Base-by-base conservation (phyloP, 2,329 filamentous ascomycete genomes). In the Pezicula radicicola region DNA sequence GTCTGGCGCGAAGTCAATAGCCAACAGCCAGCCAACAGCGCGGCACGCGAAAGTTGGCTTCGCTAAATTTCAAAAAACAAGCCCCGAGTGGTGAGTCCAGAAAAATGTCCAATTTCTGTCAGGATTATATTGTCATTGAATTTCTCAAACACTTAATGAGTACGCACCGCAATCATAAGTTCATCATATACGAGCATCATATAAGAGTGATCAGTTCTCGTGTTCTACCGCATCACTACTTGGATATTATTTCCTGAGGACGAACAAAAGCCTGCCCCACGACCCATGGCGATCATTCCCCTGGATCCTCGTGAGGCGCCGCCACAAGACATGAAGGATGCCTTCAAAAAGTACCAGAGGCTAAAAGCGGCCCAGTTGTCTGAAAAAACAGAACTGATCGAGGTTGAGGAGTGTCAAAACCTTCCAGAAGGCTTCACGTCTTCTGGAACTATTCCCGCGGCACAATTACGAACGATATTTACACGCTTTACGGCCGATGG, bases 281-380 rank as follows among this genome's bases (percentile, higher is more conserved):
- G 19, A 16, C 19, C 7, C 10, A 10, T 28, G 9, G 27, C n/a
- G 25, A 45, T 45, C 19, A 27, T 16, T 21, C n/a, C 55, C 30
- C 74, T 92, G 3, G 88, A 96, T 69, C 86, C 91, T 27, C 83
- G 93, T 67, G 84, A 91, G 68, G 84, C 85, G 61, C 89, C 91
- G 2, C 89, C 91, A 3, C 81, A 85, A 12, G 69, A 75, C 46
- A 75, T 97, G 59, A 84, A 85, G 55, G 73, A 79, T 43, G 73
- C 84, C 49, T 97, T 91, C 81, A 96, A 96, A 68, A 73, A 72
- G 40, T 90, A 87, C 60, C 83, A 87, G 21, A 86, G 80, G 57
- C 75, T 82, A 36, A 78, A 84, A 0, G 69, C 77, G 3, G 62
- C 70, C 7, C 73, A 75, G 1, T 68, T 88, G n/a, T 62, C 75